Evolutionary conservation across 2,329 filamentous ascomycete genomes (phyloP).

Genomic region (Penicillium rolfsii): DNA sequence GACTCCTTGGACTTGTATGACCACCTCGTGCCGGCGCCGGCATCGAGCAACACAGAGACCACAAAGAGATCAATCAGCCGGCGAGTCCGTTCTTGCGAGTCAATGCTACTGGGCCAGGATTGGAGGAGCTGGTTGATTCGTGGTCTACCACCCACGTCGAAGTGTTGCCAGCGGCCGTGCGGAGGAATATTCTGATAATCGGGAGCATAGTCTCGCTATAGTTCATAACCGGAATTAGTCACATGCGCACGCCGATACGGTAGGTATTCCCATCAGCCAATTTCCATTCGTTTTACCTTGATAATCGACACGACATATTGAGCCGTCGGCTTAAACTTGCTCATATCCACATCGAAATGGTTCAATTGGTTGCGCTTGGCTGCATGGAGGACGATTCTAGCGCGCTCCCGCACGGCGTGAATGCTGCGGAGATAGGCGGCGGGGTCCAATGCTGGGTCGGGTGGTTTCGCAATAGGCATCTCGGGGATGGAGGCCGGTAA

Average conservation of each 20-base stretch:
- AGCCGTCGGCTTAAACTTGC: constrained; percentile 80
- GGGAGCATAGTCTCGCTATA: constrained; percentile 69
- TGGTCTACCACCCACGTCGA: constrained; percentile 60
- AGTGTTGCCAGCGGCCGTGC: constrained; percentile 73
- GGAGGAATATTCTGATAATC: constrained; percentile 75
- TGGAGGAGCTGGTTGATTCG: constrained; percentile 56
- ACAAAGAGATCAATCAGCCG: constrained; percentile 65
- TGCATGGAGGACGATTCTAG: constrained; percentile 72
- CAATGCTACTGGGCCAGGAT: constrained; percentile 54
- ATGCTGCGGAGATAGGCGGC: constrained; percentile 90
- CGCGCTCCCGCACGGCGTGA: constrained; percentile 81
- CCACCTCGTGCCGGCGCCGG: constrained; percentile 89
- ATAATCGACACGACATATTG: constrained; percentile 90
- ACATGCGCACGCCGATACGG: background rate
- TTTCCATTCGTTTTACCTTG: constrained; percentile 64
- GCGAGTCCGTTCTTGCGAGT: constrained; percentile 56
- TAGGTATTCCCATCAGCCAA: background rate
- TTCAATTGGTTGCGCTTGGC: constrained; percentile 75
- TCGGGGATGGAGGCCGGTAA: constrained; percentile 65
- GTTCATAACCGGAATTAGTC: constrained; percentile 9
- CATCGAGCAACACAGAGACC: constrained; percentile 63
- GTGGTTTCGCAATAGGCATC: constrained; percentile 78
- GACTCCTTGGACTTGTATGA: constrained; percentile 90
- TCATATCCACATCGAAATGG: constrained; percentile 87
- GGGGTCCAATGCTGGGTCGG: constrained; percentile 85